These are phyloP conservation scores for Beta corolliflora DNA, from an alignment of 179 eudicot species.

Conservation along the genomic window DNA sequence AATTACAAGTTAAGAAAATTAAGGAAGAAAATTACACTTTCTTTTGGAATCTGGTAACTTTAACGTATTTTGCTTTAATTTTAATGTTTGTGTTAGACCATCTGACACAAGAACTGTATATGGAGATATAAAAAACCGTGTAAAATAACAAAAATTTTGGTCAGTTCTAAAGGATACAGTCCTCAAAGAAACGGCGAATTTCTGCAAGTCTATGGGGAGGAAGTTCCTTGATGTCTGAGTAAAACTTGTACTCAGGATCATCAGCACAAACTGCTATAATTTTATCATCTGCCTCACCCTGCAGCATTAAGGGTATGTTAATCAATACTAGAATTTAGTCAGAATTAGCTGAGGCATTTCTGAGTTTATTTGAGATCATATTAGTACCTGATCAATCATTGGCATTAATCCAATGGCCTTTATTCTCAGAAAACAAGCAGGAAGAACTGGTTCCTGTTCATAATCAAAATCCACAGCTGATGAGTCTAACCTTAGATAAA, in stretches of 20 bases:
- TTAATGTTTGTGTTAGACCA: too few species aligned
- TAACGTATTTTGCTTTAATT: too few species aligned
- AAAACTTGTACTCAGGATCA: slow-evolving; percentile 88
- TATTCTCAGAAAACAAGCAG: slow-evolving; percentile 82
- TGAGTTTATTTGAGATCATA: neutral
- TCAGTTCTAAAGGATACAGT: slow-evolving; percentile 59
- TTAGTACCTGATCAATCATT: slow-evolving; percentile 78
- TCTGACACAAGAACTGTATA: too few species aligned
- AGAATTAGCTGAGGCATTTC: neutral
- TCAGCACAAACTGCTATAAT: slow-evolving; percentile 93
- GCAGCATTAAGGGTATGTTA: slow-evolving; percentile 5
- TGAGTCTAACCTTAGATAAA: neutral
- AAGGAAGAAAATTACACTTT: too few species aligned
- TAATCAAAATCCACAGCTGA: slow-evolving; percentile 1
- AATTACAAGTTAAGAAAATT: too few species aligned
- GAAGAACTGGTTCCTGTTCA: slow-evolving; percentile 71
- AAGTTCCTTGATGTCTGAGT: slow-evolving; percentile 74
- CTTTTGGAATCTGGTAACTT: too few species aligned
- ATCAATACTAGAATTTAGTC: neutral
- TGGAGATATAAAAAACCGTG: too few species aligned
- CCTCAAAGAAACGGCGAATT: slow-evolving; percentile 82
- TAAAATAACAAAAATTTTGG: neutral
- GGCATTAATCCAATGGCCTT: slow-evolving; percentile 81
- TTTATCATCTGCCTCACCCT: slow-evolving; percentile 89
- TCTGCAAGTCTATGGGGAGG: slow-evolving; percentile 83